A percentile compares a stretch with the other conserved stretches of the same genome.
phyloP scores from a whole-genome alignment of 192 early-diverging fungal species.

The Linnemannia hyalina region DNA sequence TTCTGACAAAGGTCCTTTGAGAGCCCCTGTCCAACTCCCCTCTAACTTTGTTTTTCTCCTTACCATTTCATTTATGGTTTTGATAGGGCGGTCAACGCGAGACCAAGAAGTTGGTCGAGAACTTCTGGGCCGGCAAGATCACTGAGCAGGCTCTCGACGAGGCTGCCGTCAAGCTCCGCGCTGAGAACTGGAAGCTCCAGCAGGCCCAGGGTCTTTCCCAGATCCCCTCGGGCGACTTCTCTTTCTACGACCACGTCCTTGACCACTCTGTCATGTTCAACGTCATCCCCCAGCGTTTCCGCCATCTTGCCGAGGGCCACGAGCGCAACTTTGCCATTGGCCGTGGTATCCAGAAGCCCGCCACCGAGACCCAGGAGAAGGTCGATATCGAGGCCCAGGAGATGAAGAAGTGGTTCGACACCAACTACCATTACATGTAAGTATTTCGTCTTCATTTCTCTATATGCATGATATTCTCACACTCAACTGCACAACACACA shows the following conservation, averaged over 20 bases:
- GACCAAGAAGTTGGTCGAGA: conserved; percentile 96
- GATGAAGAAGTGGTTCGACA: conserved; percentile 99
- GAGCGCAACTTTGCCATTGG: conserved; percentile 98
- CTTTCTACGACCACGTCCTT: conserved; percentile 95
- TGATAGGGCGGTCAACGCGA: conserved; percentile 88
- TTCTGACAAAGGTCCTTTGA: neutral
- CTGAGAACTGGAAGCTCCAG: conserved; percentile 84
- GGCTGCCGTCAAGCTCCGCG: conserved; percentile 72
- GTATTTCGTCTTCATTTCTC: neutral
- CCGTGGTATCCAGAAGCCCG: conserved; percentile 88
- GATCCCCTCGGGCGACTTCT: conserved; percentile 95
- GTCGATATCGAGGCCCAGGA: conserved; percentile 95
- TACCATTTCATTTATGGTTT: conserved; percentile 3
- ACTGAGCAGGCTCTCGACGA: conserved; percentile 74
- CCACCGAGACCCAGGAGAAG: conserved; percentile 70
- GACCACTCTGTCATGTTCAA: conserved; percentile 75
- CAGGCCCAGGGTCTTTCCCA: conserved; percentile 73
- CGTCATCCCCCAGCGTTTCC: conserved; percentile 78
- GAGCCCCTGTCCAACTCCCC: neutral
- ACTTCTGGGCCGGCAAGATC: conserved; percentile 93
- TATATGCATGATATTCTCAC: neutral
- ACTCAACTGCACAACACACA: neutral
- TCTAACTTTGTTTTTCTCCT: conserved; percentile 6
- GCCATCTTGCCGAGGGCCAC: conserved; percentile 65
- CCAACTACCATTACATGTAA: conserved; percentile 89